Percentiles rank a stretch among this genome's conserved stretches.
Conservation (phyloP, 192 early-diverging fungal species). For the Haplosporangium gracile region DNA sequence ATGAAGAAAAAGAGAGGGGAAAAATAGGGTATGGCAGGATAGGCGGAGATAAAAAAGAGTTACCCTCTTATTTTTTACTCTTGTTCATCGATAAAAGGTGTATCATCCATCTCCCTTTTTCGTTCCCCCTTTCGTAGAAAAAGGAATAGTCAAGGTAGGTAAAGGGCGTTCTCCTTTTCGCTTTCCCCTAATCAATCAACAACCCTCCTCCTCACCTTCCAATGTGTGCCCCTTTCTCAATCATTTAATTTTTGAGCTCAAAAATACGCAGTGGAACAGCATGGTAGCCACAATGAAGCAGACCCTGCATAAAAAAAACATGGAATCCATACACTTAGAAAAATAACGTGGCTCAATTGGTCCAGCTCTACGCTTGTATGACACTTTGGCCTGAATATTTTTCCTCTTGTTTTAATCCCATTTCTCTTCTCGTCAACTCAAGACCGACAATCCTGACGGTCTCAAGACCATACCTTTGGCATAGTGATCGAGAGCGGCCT, state of each 20-base stretch:
- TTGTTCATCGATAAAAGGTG: not conserved
- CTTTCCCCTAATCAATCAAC: not conserved
- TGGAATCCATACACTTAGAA: not conserved
- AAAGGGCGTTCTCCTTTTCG: not conserved
- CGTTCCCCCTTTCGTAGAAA: not conserved
- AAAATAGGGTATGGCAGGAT: too few species aligned
- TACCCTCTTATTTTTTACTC: too few species aligned
- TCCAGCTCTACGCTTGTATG: too few species aligned
- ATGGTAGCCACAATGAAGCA: not conserved
- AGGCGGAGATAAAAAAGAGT: too few species aligned
- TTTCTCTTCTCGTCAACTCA: too few species aligned
- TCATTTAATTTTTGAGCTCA: not conserved
- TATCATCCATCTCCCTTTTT: not conserved
- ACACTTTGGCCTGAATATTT: too few species aligned
- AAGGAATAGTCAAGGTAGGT: not conserved
- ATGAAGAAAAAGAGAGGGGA: too few species aligned
- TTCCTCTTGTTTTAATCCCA: too few species aligned
- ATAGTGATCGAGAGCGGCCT: too few species aligned
- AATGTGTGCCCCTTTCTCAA: not conserved
- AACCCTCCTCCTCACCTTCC: not conserved
- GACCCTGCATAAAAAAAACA: constrained; percentile 4
- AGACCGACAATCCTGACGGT: too few species aligned
- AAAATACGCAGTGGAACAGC: not conserved
- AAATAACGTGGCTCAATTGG: not conserved
- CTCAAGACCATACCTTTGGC: too few species aligned